These are phyloP conservation scores for Moricandia moricandioides DNA, from an alignment of 345 rosid species.

Conservation along the genomic window DNA sequence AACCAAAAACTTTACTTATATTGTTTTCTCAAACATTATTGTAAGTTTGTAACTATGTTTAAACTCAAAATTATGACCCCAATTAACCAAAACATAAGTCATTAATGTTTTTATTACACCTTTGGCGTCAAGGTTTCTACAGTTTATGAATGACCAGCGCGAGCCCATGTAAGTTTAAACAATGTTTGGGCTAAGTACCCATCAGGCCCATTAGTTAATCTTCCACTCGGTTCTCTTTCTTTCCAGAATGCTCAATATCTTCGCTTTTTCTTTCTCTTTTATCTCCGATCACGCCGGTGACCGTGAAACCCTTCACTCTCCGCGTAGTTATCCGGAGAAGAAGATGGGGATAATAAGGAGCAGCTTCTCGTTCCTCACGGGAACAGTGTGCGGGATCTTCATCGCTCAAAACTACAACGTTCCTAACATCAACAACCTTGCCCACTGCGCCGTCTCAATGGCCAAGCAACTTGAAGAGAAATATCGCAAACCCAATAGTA, in stretches of 20 bases:
- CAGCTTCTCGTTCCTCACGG: slow-evolving; percentile 59
- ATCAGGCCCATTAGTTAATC: not conserved
- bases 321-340: not conserved
- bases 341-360: slow-evolving; percentile 69
- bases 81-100: not conserved
- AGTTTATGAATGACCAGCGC: not conserved
- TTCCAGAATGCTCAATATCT: not conserved
- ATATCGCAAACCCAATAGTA: slow-evolving; percentile 65
- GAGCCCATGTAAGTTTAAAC: slow-evolving; percentile 18
- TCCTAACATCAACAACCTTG: slow-evolving; percentile 69
- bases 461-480: slow-evolving; percentile 60
- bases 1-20: no score
- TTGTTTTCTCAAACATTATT: no score
- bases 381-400: slow-evolving; percentile 70
- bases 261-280: not conserved
- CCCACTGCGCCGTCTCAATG: slow-evolving; percentile 44
- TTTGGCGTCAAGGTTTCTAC: not conserved
- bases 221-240: not conserved
- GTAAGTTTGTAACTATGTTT: no score
- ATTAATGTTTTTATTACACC: no score
- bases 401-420: slow-evolving; percentile 86
- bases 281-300: slow-evolving; percentile 9
- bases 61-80: not conserved
- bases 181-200: not conserved
- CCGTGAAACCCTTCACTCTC: not conserved